A percentile compares a stretch with the other conserved stretches of the same genome.
Conservation (phyloP, 2,329 filamentous ascomycete species). For the Sphaerulina musiva region DNA sequence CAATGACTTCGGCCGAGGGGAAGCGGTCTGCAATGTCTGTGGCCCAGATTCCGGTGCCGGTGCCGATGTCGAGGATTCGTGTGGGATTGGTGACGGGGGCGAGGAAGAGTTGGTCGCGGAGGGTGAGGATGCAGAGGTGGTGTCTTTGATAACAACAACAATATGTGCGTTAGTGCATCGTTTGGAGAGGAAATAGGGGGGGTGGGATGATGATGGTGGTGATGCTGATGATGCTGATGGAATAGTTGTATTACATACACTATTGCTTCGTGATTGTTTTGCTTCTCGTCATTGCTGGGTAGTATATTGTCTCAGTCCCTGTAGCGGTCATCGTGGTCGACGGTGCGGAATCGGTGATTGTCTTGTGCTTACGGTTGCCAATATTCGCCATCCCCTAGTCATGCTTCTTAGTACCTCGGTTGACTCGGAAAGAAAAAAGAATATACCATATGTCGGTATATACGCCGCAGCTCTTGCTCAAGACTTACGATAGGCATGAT, state of each 20-base stretch:
- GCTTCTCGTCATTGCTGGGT: constrained; percentile 31
- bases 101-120: constrained; percentile 29
- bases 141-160: constrained; percentile 28
- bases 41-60: constrained; percentile 42
- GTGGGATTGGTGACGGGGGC: constrained; percentile 26
- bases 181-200: too few relatives aligned
- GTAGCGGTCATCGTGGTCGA: too few relatives aligned
- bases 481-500: constrained; percentile 33
- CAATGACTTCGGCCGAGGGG: constrained; percentile 33
- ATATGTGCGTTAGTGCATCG: neutral
- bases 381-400: constrained; percentile 28
- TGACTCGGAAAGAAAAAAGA: too few relatives aligned
- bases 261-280: constrained; percentile 29
- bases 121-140: constrained; percentile 36
- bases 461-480: too few relatives aligned
- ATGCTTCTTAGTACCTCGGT: neutral
- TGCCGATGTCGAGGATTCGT: constrained; percentile 40
- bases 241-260: constrained; percentile 12
- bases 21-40: constrained; percentile 33
- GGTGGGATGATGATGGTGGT: too few relatives aligned
- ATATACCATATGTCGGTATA: too few relatives aligned
- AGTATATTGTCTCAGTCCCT: neutral
- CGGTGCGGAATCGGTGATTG: neutral
- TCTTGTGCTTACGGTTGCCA: constrained; percentile 29
- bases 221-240: too few relatives aligned